Percentiles rank a stretch among this genome's conserved stretches.
phyloP scores from a whole-genome alignment of 2,329 filamentous ascomycete genomes.

The Exophiala lecanii-corni region DNA sequence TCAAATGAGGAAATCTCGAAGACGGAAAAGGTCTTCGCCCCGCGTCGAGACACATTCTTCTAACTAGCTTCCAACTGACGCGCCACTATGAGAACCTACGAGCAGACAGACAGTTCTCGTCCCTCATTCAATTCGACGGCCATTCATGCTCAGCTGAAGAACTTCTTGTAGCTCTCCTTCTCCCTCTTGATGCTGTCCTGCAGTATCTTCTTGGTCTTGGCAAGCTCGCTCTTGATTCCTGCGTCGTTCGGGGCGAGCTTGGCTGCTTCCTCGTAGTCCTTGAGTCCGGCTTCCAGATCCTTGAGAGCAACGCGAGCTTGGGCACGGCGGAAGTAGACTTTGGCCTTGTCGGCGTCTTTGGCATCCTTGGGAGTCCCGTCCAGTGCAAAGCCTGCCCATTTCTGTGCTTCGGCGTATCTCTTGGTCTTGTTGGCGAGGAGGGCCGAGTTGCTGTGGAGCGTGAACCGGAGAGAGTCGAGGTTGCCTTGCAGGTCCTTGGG shows the following conservation, averaged over 20 bases:
- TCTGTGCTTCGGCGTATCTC: conserved; percentile 64
- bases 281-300: conserved; percentile 76
- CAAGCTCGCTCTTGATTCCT: conserved; percentile 69
- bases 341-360: conserved; percentile 73
- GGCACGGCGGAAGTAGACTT: conserved; percentile 80
- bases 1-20: too few relatives aligned
- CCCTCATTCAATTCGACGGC: too few relatives aligned
- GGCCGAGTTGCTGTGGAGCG: conserved; percentile 82
- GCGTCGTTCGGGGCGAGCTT: conserved; percentile 70
- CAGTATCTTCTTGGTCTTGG: conserved; percentile 70
- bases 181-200: conserved; percentile 75
- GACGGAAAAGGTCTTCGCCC: too few relatives aligned
- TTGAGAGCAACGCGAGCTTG: conserved; percentile 70
- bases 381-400: conserved; percentile 68
- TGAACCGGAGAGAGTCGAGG: conserved; percentile 72
- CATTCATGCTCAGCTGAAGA: conserved; percentile 61
- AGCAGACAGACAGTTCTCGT: too few relatives aligned
- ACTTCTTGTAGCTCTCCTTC: conserved; percentile 88
- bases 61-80: too few relatives aligned
- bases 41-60: too few relatives aligned
- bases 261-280: conserved; percentile 70
- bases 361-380: conserved; percentile 58
- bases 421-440: conserved; percentile 78
- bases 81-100: too few relatives aligned
- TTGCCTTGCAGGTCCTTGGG: conserved; percentile 61